phyloP scores from a whole-genome alignment of 2,329 filamentous ascomycete genomes.

The Phialocephala sp. region DNA sequence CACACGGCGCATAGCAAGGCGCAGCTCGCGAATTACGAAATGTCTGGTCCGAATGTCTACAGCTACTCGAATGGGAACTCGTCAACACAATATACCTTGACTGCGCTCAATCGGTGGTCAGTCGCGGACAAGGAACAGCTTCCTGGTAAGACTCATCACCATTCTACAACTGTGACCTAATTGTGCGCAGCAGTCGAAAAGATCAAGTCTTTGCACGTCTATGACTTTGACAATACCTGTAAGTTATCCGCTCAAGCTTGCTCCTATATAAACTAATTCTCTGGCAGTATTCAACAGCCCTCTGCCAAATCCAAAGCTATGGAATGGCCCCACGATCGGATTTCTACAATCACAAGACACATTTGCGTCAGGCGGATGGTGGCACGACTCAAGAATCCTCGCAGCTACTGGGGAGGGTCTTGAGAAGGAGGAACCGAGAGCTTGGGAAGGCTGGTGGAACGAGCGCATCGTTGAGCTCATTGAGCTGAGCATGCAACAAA shows the following conservation, averaged over 20 bases:
- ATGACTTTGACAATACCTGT: slow-evolving; percentile 98
- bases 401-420: slow-evolving; percentile 83
- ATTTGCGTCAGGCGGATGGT: slow-evolving; percentile 90
- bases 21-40: slow-evolving; percentile 22
- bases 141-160: slow-evolving; percentile 56
- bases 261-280: slow-evolving; percentile 12
- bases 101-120: slow-evolving; percentile 84
- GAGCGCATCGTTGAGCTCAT: slow-evolving; percentile 86
- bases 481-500: slow-evolving; percentile 78
- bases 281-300: slow-evolving; percentile 84
- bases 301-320: slow-evolving; percentile 85
- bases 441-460: slow-evolving; percentile 97
- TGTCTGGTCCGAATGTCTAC: slow-evolving; percentile 22
- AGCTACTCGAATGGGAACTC: slow-evolving; percentile 29
- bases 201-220: slow-evolving; percentile 85
- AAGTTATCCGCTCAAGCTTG: slow-evolving; percentile 43
- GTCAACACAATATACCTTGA: slow-evolving; percentile 60
- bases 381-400: slow-evolving; percentile 90
- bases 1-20: slow-evolving; percentile 23
- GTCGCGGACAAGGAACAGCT: slow-evolving; percentile 70
- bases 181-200: slow-evolving; percentile 59
- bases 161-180: slow-evolving; percentile 27
- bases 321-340: slow-evolving; percentile 80
- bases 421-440: slow-evolving; percentile 80
- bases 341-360: slow-evolving; percentile 76